These are phyloP conservation scores for Spathaspora jeffriesii DNA, from an alignment of 1,139 yeast species.

Conservation along the genomic window DNA sequence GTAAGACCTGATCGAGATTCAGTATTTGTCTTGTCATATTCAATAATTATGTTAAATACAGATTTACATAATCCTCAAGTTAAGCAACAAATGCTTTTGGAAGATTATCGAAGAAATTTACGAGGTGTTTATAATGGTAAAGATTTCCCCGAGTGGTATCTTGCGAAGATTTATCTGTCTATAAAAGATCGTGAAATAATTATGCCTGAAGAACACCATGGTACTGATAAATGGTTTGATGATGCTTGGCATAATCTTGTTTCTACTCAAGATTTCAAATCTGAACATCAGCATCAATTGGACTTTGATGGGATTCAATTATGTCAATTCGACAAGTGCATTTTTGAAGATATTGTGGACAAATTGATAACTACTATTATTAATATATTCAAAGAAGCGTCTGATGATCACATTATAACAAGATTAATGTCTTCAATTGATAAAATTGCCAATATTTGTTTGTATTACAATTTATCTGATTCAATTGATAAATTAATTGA, in stretches of 20 bases:
- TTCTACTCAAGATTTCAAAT: constrained; percentile 39
- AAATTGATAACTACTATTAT: constrained; percentile 70
- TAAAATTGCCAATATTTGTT: constrained; percentile 77
- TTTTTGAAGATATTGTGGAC: constrained; percentile 65
- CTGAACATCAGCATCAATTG: constrained; percentile 13
- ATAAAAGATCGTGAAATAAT: constrained; percentile 88
- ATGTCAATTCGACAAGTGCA: constrained; percentile 62
- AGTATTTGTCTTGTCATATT: constrained; percentile 70
- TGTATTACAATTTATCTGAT: constrained; percentile 55
- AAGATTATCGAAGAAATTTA: constrained; percentile 76
- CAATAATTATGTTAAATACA: constrained; percentile 76
- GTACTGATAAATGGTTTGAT: constrained; percentile 86
- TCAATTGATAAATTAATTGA: constrained; percentile 67
- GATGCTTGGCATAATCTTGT: constrained; percentile 89
- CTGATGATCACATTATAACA: constrained; percentile 87
- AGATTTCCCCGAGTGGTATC: constrained; percentile 86
- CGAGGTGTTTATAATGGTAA: constrained; percentile 76
- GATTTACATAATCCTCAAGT: constrained; percentile 80
- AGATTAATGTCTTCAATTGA: constrained; percentile 87
- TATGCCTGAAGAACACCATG: constrained; percentile 97
- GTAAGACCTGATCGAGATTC: constrained; percentile 75
- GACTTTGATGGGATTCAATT: constrained; percentile 21
- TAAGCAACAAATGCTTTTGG: constrained; percentile 84
- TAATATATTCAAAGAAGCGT: constrained; percentile 80
- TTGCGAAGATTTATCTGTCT: constrained; percentile 76